Percentiles rank a stretch among this genome's conserved stretches.
Evolutionary conservation across 2,329 filamentous ascomycete genomes (phyloP).

Genomic region (Xylariaceae sp.): DNA sequence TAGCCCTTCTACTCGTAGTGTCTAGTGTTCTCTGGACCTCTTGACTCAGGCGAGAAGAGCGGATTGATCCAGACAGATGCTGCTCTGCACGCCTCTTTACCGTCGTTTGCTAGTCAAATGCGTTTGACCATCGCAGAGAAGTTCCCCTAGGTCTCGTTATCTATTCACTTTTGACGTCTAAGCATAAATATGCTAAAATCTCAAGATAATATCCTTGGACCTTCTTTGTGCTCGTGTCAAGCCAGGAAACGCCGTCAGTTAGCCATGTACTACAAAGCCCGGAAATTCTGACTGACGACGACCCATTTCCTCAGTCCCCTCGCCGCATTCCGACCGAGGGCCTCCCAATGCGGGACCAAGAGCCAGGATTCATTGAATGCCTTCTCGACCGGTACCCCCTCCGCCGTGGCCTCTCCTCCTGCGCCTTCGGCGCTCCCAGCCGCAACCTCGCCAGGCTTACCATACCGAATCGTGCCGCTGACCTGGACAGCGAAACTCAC

Average conservation of each 20-base stretch:
- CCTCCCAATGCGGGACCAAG: slow-evolving; percentile 77
- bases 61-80: neutral
- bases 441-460: slow-evolving; percentile 66
- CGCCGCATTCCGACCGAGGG: slow-evolving; percentile 58
- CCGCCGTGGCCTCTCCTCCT: slow-evolving; percentile 52
- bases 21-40: neutral
- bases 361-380: slow-evolving; percentile 84
- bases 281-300: slow-evolving; percentile 76
- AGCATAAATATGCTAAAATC: too few species aligned
- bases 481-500: slow-evolving; percentile 77
- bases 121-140: too few species aligned
- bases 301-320: slow-evolving; percentile 66
- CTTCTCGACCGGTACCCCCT: slow-evolving; percentile 51
- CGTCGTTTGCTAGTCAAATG: too few species aligned
- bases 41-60: neutral
- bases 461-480: slow-evolving; percentile 74
- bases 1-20: neutral
- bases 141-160: too few species aligned
- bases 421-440: neutral
- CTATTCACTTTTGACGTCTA: too few species aligned
- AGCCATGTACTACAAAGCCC: slow-evolving; percentile 62
- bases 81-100: too few species aligned
- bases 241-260: too few species aligned
- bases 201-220: too few species aligned
- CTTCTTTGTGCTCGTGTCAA: too few species aligned